Evolutionary conservation across 169 alveolate species (phyloP).

Genomic region (Eimeria sp.): DNA sequence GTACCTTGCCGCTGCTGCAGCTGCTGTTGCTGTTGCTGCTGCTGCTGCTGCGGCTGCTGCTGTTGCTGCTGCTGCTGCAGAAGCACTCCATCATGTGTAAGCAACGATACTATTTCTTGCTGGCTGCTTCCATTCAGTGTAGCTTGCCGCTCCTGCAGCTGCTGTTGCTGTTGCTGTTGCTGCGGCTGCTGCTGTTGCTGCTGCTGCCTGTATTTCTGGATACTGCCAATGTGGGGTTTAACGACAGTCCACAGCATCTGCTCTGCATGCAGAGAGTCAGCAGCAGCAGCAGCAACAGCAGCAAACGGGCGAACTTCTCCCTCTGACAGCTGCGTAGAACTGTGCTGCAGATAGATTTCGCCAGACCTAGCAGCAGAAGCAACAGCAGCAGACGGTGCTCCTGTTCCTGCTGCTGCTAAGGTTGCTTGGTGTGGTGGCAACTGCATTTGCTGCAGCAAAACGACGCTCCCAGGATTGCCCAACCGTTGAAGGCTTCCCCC

Average conservation of each 20-base stretch:
- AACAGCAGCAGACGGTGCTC: neutral
- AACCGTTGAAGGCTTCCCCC: neutral
- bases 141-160: neutral
- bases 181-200: constrained; percentile 1
- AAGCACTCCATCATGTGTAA: neutral
- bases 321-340: constrained; percentile 28
- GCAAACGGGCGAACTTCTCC: constrained; percentile 6
- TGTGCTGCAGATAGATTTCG: constrained; percentile 6
- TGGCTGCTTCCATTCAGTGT: neutral
- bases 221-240: constrained; percentile 3
- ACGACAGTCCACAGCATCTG: constrained; percentile 18
- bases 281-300: neutral
- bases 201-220: neutral
- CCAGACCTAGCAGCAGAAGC: neutral
- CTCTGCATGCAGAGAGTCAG: neutral
- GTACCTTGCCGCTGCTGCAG: neutral
- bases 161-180: neutral
- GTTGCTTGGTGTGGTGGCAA: neutral
- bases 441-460: constrained; percentile 4
- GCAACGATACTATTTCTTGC: neutral
- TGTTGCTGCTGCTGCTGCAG: constrained; percentile 14
- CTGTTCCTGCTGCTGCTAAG: neutral
- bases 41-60: constrained; percentile 40
- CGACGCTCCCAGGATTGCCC: neutral
- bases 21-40: neutral